Evolutionary conservation across 257 asterid species (phyloP).

Genomic region (Osmanthus fragrans): DNA sequence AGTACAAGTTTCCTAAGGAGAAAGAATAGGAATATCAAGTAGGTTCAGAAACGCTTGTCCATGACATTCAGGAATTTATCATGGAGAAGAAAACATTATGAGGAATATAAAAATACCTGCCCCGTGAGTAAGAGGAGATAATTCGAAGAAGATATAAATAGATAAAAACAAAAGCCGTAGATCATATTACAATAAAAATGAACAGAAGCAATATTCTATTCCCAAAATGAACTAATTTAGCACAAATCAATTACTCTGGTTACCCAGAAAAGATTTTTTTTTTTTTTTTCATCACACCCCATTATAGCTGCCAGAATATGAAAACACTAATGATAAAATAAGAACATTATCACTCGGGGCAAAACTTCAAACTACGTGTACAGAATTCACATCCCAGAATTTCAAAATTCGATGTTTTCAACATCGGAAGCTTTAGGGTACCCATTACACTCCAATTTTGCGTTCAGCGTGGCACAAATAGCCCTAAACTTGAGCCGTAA

Average conservation of each 20-base stretch:
- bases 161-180: no score
- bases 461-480: conserved; percentile 52
- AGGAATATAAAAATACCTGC: no score
- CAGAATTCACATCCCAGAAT: neutral
- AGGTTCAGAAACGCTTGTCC: no score
- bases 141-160: no score
- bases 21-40: no score
- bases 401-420: conserved; percentile 43
- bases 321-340: neutral
- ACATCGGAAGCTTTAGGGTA: conserved; percentile 35
- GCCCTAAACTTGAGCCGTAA: conserved; percentile 60
- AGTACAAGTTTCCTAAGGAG: no score
- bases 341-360: neutral
- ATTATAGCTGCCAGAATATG: neutral
- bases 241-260: neutral
- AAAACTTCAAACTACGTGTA: neutral
- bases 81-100: no score
- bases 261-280: neutral
- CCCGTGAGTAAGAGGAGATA: no score
- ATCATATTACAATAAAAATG: no score
- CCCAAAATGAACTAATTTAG: neutral
- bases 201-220: no score
- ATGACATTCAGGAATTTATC: no score
- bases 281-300: no score
- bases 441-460: conserved; percentile 56